phyloP scores from a whole-genome alignment of 176 grass and related monocot species.

The Oryza longistaminata region DNA sequence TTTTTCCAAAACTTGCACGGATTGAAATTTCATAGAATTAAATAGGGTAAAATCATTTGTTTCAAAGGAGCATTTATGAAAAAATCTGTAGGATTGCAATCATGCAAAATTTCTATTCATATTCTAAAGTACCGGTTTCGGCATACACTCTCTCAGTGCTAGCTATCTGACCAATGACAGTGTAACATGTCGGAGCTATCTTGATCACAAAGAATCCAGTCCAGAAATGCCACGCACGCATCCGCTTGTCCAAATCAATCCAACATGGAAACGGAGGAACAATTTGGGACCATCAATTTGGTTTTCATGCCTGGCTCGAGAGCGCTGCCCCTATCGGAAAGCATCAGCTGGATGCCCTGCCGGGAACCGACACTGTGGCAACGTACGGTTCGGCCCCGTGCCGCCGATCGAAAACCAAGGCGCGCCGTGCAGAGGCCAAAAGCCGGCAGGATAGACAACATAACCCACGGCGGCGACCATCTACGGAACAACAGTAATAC shows the following conservation, averaged over 20 bases:
- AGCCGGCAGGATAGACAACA: neutral
- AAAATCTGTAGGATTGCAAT: too few species aligned
- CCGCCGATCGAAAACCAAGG: neutral
- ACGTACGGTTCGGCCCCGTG: neutral
- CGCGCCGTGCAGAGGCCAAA: too few species aligned
- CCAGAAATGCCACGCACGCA: neutral
- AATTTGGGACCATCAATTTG: neutral
- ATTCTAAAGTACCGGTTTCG: neutral
- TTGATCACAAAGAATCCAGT: neutral
- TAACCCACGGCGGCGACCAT: neutral
- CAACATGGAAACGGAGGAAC: neutral
- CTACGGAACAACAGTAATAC: too few species aligned
- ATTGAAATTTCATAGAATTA: too few species aligned
- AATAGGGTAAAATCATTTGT: too few species aligned
- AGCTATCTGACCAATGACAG: neutral
- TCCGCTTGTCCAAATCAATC: neutral
- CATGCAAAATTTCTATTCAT: too few species aligned
- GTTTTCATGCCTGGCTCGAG: neutral
- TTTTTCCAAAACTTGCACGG: too few species aligned
- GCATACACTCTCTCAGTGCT: neutral
- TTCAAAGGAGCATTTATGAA: too few species aligned
- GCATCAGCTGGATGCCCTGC: neutral
- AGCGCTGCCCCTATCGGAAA: neutral
- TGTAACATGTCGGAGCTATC: neutral
- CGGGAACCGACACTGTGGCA: conserved; percentile 16